Conservation (phyloP, 2,329 filamentous ascomycete genomes). For the Blastomyces emzantsi region DNA sequence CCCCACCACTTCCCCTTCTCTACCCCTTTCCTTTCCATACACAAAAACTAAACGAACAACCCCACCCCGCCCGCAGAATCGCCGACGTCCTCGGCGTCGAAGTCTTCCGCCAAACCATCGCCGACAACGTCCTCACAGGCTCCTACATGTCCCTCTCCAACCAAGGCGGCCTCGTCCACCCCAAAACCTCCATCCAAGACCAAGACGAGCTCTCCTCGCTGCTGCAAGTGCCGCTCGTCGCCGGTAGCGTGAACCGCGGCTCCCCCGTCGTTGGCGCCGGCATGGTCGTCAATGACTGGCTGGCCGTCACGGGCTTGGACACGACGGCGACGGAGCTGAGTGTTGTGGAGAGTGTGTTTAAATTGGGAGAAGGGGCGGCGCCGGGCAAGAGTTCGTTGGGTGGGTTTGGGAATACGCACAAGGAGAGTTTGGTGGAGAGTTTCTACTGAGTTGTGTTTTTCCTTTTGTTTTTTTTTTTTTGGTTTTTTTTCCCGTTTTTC, state of each 20-base stretch:
- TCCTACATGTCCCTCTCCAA: conserved; percentile 96
- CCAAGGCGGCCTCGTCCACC: conserved; percentile 92
- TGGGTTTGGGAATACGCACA: conserved; percentile 50
- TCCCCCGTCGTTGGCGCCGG: conserved; percentile 91
- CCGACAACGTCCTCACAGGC: conserved; percentile 92
- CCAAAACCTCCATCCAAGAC: conserved; percentile 93
- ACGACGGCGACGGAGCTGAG: conserved; percentile 96
- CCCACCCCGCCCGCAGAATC: conserved; percentile 42
- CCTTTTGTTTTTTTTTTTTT: conserved; percentile 13
- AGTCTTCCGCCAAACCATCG: conserved; percentile 72
- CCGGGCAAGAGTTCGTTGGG: conserved; percentile 62
- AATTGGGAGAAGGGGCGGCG: conserved; percentile 70
- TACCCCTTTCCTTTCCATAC: background rate
- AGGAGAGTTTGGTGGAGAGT: conserved; percentile 97
- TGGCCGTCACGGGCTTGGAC: conserved; percentile 86
- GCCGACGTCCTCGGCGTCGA: conserved; percentile 69
- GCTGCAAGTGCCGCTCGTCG: conserved; percentile 91
- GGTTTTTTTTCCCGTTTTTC: conserved; percentile 10
- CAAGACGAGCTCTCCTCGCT: conserved; percentile 93
- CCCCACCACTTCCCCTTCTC: background rate
- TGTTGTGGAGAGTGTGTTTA: conserved; percentile 93
- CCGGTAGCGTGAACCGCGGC: conserved; percentile 86
- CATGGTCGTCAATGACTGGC: conserved; percentile 97
- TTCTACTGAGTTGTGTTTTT: conserved; percentile 80
- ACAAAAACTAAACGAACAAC: background rate